A percentile compares a stretch with the other conserved stretches of the same genome.
Evolutionary conservation across 371 early-diverging fungal species (phyloP).

Genomic region (Sporodiniella umbellata): DNA sequence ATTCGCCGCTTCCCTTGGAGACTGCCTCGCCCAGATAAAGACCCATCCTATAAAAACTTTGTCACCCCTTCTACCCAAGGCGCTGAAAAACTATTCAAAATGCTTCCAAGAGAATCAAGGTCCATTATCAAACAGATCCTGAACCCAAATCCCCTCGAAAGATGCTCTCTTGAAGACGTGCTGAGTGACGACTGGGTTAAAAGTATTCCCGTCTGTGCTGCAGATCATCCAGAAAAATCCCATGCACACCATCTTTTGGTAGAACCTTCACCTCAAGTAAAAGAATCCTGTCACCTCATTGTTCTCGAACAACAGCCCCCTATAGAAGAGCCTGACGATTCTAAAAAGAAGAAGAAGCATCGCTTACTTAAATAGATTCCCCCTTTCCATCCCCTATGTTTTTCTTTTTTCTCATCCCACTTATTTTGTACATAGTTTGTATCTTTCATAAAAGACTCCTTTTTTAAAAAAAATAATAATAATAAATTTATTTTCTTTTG

Average conservation of each 20-base stretch:
- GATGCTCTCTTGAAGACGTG: conserved; percentile 47
- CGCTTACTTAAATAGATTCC: conserved; percentile 1
- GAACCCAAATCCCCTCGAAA: conserved; percentile 46
- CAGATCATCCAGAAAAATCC: conserved; percentile 20
- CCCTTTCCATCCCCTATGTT: background rate
- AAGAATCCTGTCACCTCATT: conserved; percentile 24
- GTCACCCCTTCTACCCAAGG: conserved; percentile 10
- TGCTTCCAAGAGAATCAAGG: conserved; percentile 48
- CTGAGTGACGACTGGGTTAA: conserved; percentile 57
- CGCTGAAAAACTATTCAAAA: conserved; percentile 31
- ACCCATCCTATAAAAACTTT: conserved; percentile 42
- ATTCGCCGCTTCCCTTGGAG: conserved; percentile 77
- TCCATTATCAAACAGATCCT: conserved; percentile 44
- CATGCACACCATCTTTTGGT: conserved; percentile 47
- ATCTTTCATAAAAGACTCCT: background rate
- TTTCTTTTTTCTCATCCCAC: too few species aligned
- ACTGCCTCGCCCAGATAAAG: conserved; percentile 50
- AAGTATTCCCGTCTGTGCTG: conserved; percentile 47
- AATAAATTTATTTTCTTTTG: conserved; percentile 8
- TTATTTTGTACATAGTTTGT: background rate
- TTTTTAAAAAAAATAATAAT: background rate
- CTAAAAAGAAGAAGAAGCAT: conserved; percentile 5
- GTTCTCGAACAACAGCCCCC: conserved; percentile 11
- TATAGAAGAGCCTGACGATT: background rate
- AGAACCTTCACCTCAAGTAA: conserved; percentile 23